These are phyloP conservation scores for Phaeotremella skinneri DNA, from an alignment of 768 basidiomycete species.

Conservation along the genomic window DNA sequence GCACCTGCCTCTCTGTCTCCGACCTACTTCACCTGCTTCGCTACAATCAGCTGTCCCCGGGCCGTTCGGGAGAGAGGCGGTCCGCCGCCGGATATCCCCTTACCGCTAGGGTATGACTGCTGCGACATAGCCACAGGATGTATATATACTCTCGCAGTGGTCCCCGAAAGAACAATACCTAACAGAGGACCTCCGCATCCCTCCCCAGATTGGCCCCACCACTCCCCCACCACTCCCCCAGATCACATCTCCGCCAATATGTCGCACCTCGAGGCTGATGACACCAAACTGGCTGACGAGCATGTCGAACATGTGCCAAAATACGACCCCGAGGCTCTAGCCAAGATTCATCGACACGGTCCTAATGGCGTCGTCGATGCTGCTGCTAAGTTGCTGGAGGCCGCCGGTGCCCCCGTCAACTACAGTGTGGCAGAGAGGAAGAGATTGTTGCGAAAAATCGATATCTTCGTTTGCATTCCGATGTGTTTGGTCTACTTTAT, in stretches of 20 bases:
- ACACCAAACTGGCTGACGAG: slow-evolving; percentile 16
- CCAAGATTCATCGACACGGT: slow-evolving; percentile 21
- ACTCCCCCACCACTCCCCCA: background rate
- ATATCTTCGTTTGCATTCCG: slow-evolving; percentile 27
- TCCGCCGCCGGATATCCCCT: no score
- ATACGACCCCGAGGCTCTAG: slow-evolving; percentile 6
- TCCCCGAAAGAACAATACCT: no score
- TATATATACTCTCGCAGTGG: background rate
- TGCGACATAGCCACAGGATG: no score
- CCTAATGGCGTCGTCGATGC: slow-evolving; percentile 26
- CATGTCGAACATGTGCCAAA: slow-evolving; percentile 13
- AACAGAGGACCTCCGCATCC: no score
- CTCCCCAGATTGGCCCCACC: background rate
- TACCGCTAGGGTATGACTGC: no score
- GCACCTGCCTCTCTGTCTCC: no score
- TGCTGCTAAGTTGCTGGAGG: slow-evolving; percentile 23
- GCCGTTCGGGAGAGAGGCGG: no score
- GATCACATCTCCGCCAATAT: background rate
- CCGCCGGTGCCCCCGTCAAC: slow-evolving; percentile 23
- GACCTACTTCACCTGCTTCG: no score
- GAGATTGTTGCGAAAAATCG: slow-evolving; percentile 28
- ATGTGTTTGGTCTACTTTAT: slow-evolving; percentile 33
- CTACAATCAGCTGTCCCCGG: no score
- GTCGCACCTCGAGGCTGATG: slow-evolving; percentile 10
- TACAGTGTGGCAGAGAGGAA: slow-evolving; percentile 22